These are phyloP conservation scores for Ceratobasidium sp. DNA, from an alignment of 1,284 basidiomycete species.

Conservation along the genomic window DNA sequence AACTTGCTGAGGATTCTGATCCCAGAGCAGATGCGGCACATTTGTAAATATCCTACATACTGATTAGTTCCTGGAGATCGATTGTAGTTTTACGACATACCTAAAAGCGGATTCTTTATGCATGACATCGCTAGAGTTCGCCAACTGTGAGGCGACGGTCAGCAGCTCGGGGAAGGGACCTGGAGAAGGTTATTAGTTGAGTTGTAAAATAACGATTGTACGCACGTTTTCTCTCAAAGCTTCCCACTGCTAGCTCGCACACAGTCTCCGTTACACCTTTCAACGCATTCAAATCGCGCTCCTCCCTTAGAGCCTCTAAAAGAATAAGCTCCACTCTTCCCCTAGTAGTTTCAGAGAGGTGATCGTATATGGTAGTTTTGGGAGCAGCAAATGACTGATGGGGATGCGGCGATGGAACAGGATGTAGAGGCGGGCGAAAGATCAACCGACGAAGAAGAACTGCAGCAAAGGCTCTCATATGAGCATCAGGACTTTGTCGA, in stretches of 20 bases:
- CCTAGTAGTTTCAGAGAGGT: slow-evolving; percentile 74
- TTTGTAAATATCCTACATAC: slow-evolving; percentile 68
- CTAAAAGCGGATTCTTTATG: slow-evolving; percentile 72
- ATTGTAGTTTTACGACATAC: background rate
- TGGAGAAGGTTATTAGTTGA: background rate
- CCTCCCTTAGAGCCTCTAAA: slow-evolving; percentile 74
- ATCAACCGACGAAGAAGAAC: slow-evolving; percentile 81
- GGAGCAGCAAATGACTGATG: slow-evolving; percentile 45
- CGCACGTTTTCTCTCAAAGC: slow-evolving; percentile 73
- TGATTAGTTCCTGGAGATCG: background rate
- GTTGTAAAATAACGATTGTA: background rate
- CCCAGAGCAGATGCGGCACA: slow-evolving; percentile 63
- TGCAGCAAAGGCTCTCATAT: slow-evolving; percentile 70
- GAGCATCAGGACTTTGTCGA: slow-evolving; percentile 77
- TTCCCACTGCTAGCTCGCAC: slow-evolving; percentile 78
- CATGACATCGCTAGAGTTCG: slow-evolving; percentile 62
- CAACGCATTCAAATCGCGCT: slow-evolving; percentile 70
- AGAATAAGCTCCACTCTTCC: slow-evolving; percentile 77
- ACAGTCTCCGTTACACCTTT: slow-evolving; percentile 79
- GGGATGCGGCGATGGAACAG: slow-evolving; percentile 50
- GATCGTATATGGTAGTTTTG: slow-evolving; percentile 71
- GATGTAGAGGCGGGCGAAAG: slow-evolving; percentile 66
- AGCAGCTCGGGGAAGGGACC: slow-evolving; percentile 82
- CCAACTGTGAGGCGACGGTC: slow-evolving; percentile 70
- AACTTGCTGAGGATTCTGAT: slow-evolving; percentile 76